A percentile compares a stretch with the other conserved stretches of the same genome.
Conservation (phyloP, 805 yeast genomes). For the Candida odintsovae region DNA sequence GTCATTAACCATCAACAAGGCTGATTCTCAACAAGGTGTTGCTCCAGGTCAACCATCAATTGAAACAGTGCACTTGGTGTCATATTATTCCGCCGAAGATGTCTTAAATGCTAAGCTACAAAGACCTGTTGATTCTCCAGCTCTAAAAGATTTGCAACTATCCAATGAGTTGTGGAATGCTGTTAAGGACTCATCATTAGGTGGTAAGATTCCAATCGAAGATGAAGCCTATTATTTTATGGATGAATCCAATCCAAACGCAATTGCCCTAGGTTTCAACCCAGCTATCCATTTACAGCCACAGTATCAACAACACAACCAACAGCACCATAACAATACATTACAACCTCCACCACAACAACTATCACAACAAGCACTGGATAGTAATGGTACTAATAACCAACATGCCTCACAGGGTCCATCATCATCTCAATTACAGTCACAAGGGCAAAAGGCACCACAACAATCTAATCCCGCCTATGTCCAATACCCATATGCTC, state of each 20-base stretch:
- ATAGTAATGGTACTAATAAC: neutral
- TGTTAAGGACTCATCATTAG: conserved; percentile 51
- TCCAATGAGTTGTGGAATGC: conserved; percentile 47
- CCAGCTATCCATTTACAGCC: conserved; percentile 13
- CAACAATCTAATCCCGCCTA: neutral
- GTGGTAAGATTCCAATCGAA: conserved; percentile 44
- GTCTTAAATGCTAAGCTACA: conserved; percentile 51
- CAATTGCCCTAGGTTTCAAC: conserved; percentile 15
- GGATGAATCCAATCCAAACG: conserved; percentile 28
- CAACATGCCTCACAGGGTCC: neutral
- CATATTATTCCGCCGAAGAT: conserved; percentile 75
- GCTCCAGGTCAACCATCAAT: conserved; percentile 16
- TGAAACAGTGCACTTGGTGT: conserved; percentile 64
- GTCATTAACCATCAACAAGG: conserved; percentile 30
- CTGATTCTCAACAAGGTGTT: conserved; percentile 11
- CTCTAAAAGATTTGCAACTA: conserved; percentile 43
- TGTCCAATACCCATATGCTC: neutral
- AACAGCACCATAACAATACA: conserved; percentile 2
- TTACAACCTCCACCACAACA: neutral
- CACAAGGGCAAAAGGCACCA: neutral
- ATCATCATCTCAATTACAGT: neutral
- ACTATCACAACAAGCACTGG: neutral
- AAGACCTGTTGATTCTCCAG: conserved; percentile 51
- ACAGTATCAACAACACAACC: conserved; percentile 8
- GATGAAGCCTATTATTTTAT: conserved; percentile 45